Base-by-base conservation (phyloP, 139 green algal species). In the Micractinium conductrix region DNA sequence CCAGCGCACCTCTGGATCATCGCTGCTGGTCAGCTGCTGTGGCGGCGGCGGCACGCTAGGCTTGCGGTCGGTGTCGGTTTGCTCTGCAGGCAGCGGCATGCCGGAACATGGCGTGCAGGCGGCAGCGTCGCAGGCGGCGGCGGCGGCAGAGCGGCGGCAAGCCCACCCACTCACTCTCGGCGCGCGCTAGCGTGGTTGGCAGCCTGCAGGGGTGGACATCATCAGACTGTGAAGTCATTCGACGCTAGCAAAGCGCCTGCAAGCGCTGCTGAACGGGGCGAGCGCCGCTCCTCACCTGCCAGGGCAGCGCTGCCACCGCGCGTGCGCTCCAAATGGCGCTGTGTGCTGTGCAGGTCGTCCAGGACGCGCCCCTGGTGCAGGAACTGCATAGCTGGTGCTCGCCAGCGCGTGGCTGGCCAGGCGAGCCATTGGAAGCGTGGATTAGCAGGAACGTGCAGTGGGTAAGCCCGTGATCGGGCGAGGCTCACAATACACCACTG, bases 21-120 rank as follows among this genome's bases (percentile, higher is more conserved):
- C 33, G 40, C 58, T 82, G 38, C 76, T 71, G 14, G 26, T 43
- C 6, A 82, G 1, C 58, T 72, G 58, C 6, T 42, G 28, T 4
- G 76, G 58, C 30, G 58, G 48, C 19, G 28, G 28, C 33, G 55
- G 76, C 30, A 82, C 26, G 14, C 1, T 72, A 4, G 53, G 76
- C 30, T 71, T 53, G 24, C 76, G 58, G 14, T 82, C 76, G 7
- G 76, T 82, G 26, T 67, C 76, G 10, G 76, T 82, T 38, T 82
- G 37, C 40, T 82, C 76, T 82, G 76, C 76, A 81, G 4, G n/a
- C 9, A 10, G 33, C 1, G 3, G 50, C 50, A 21, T 37, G 22
- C 16, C 0, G n/a, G 4, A 45, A 14, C 24, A 40, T 0, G 2
- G 40, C 19, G 2, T 10, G 26, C 22, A 4, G 5, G 33, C 74